Evolutionary conservation across 306 rosid genomes (phyloP).

Genomic region (Elaeagnus macrophylla): DNA sequence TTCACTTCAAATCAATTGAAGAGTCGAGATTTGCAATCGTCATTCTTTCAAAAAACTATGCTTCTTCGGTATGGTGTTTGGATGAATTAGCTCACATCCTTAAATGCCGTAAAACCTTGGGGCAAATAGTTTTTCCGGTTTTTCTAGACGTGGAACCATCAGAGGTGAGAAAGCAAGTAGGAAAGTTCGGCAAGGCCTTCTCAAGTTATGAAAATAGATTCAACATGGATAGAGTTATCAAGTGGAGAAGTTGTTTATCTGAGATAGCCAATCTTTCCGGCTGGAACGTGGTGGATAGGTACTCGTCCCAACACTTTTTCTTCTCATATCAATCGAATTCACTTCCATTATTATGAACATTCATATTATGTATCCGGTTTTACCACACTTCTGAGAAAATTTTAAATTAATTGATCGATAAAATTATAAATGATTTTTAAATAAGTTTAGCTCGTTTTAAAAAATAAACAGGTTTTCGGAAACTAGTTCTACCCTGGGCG

Average conservation of each 20-base stretch:
- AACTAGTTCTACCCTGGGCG: no score
- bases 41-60: not conserved
- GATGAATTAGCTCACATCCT: not conserved
- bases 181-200: not conserved
- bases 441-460: no score
- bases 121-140: not conserved
- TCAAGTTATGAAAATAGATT: not conserved
- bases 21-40: not conserved
- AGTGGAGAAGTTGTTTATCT: not conserved
- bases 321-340: no score
- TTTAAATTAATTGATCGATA: no score
- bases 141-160: no score
- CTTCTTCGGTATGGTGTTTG: no score
- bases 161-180: not conserved
- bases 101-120: not conserved
- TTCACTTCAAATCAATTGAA: not conserved
- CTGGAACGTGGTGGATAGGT: not conserved
- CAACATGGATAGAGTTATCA: not conserved
- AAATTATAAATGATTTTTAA: no score
- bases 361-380: no score
- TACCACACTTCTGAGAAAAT: no score
- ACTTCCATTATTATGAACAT: no score
- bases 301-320: no score
- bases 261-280: not conserved
- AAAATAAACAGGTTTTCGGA: no score